These are phyloP conservation scores for Trichoderma simmonsii DNA, from an alignment of 2,329 filamentous ascomycete genomes.

Conservation along the genomic window DNA sequence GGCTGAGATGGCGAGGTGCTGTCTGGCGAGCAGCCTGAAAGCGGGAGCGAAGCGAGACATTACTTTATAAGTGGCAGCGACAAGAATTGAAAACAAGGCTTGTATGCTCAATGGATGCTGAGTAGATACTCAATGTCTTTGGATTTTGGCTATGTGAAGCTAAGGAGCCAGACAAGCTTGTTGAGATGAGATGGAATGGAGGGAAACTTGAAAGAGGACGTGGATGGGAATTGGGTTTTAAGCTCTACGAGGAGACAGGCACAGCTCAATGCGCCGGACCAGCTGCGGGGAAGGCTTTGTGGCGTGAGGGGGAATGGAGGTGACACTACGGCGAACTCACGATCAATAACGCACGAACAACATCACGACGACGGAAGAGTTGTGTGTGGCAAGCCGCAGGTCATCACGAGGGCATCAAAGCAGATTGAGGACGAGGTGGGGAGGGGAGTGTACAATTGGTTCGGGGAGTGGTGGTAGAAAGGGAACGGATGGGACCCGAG, in stretches of 20 bases:
- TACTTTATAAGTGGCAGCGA: conserved; percentile 2
- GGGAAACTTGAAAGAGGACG: background rate
- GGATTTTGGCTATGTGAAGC: background rate
- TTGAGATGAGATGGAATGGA: conserved; percentile 4
- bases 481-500: background rate
- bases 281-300: conserved; percentile 16
- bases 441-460: background rate
- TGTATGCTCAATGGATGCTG: conserved; percentile 1
- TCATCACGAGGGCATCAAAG: conserved; percentile 18
- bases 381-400: conserved; percentile 16
- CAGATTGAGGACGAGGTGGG: conserved; percentile 2
- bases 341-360: conserved; percentile 6
- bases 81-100: background rate
- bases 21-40: conserved; percentile 23
- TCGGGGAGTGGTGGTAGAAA: background rate
- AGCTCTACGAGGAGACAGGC: conserved; percentile 7
- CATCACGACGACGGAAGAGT: conserved; percentile 14
- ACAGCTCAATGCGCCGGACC: background rate
- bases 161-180: background rate
- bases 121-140: background rate
- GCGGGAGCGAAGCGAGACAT: conserved; percentile 30
- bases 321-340: conserved; percentile 1
- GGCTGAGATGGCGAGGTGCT: conserved; percentile 18
- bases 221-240: conserved; percentile 16
- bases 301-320: conserved; percentile 15